Evolutionary conservation across 371 early-diverging fungal species (phyloP).

Genomic region (Polyrhizophydium stewartii): DNA sequence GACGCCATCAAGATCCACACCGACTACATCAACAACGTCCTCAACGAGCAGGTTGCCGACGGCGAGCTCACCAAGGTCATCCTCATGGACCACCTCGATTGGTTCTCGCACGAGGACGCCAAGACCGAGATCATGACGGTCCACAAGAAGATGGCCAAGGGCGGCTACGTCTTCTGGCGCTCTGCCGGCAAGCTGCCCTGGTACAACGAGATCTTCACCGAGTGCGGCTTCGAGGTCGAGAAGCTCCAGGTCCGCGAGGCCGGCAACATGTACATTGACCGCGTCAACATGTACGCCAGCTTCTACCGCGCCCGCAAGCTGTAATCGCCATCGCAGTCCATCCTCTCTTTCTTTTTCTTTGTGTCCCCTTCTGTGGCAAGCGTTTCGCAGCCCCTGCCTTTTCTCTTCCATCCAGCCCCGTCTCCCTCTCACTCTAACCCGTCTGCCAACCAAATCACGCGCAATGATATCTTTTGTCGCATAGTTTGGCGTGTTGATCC

Average conservation of each 20-base stretch:
- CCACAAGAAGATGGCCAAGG: slow-evolving; percentile 51
- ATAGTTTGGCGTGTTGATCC: no score
- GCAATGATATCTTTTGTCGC: no score
- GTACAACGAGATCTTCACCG: slow-evolving; percentile 71
- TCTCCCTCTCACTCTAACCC: no score
- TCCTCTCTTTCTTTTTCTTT: no score
- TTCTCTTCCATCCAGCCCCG: no score
- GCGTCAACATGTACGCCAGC: slow-evolving; percentile 84
- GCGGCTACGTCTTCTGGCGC: slow-evolving; percentile 78
- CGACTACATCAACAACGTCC: slow-evolving; percentile 64
- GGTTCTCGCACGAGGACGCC: slow-evolving; percentile 64
- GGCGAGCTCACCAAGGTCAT: slow-evolving; percentile 73
- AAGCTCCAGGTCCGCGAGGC: slow-evolving; percentile 63
- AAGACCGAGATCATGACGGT: slow-evolving; percentile 66
- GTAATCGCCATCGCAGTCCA: neutral
- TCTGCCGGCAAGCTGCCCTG: slow-evolving; percentile 75
- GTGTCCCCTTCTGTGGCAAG: no score
- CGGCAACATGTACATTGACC: slow-evolving; percentile 62
- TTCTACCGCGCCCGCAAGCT: slow-evolving; percentile 38
- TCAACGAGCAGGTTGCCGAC: slow-evolving; percentile 45
- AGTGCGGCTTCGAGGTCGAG: slow-evolving; percentile 63
- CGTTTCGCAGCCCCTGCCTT: no score
- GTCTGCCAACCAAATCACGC: no score
- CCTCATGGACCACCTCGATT: slow-evolving; percentile 88
- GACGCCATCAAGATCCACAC: slow-evolving; percentile 76